Evolutionary conservation across 352 stramenopile genomes (phyloP).

Genomic region (Pythium sukuiense): DNA sequence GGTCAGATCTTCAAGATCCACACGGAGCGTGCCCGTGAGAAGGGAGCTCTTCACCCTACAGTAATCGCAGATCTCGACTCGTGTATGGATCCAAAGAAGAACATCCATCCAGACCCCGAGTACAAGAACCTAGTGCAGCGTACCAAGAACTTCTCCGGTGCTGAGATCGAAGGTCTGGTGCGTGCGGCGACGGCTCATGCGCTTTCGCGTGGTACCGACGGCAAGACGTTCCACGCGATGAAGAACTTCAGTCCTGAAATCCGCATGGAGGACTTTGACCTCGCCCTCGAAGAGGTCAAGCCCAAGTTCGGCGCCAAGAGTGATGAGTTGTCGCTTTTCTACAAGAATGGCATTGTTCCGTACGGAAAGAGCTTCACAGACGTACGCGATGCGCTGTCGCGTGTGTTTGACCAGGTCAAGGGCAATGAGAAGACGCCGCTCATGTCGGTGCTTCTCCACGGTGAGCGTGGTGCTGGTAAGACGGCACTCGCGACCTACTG

Average conservation of each 20-base stretch:
- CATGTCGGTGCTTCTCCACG: slow-evolving; percentile 97
- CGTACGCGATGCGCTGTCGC: slow-evolving; percentile 89
- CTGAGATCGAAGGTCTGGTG: slow-evolving; percentile 98
- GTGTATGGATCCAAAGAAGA: slow-evolving; percentile 67
- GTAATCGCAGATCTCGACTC: slow-evolving; percentile 80
- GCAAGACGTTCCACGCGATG: slow-evolving; percentile 82
- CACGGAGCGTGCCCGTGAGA: slow-evolving; percentile 87
- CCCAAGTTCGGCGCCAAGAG: slow-evolving; percentile 96
- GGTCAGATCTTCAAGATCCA: slow-evolving; percentile 99
- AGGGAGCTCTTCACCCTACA: slow-evolving; percentile 62
- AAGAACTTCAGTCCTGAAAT: slow-evolving; percentile 80
- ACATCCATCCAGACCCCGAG: slow-evolving; percentile 61
- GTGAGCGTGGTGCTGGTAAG: slow-evolving; percentile 93
- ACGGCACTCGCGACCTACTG: slow-evolving; percentile 97
- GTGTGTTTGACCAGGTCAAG: slow-evolving; percentile 94
- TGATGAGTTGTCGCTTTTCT: slow-evolving; percentile 94
- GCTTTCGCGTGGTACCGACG: slow-evolving; percentile 77
- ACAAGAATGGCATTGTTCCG: slow-evolving; percentile 96
- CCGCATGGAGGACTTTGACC: slow-evolving; percentile 93
- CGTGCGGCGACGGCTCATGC: slow-evolving; percentile 91
- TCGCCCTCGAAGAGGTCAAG: slow-evolving; percentile 95
- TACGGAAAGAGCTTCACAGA: slow-evolving; percentile 95
- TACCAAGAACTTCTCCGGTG: slow-evolving; percentile 99
- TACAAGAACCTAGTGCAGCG: slow-evolving; percentile 92
- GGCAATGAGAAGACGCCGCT: slow-evolving; percentile 95